These are phyloP conservation scores for Hyparrhenia diplandra DNA, from an alignment of 176 grass and related monocot species.

Conservation along the genomic window DNA sequence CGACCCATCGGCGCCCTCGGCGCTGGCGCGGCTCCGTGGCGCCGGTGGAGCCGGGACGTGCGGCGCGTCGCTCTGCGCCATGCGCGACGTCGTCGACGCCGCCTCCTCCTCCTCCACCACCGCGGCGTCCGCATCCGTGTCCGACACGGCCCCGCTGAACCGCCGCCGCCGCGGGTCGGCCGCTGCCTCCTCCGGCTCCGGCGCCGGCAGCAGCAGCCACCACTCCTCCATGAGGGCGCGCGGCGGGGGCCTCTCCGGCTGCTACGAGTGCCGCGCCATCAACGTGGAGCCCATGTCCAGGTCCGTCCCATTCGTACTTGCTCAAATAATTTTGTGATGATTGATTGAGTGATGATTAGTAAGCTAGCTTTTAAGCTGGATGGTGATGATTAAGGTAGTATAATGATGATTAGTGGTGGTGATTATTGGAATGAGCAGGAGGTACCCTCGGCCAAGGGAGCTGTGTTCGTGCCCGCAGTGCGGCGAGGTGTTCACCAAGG, in stretches of 20 bases:
- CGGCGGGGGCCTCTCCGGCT: conserved; percentile 70
- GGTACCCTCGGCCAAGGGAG: conserved; percentile 69
- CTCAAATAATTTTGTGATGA: neutral
- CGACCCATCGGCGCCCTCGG: conserved; percentile 40
- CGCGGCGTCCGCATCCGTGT: conserved; percentile 26
- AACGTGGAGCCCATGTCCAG: conserved; percentile 72
- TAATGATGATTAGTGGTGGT: neutral
- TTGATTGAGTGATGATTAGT: neutral
- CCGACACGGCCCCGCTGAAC: conserved; percentile 36
- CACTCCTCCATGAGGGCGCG: conserved; percentile 30
- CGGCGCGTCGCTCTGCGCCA: conserved; percentile 58
- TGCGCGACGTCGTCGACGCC: conserved; percentile 61
- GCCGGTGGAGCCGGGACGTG: conserved; percentile 7
- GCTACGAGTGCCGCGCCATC: conserved; percentile 83
- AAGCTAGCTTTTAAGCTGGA: neutral
- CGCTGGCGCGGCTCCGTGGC: conserved; percentile 21
- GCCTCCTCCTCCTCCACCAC: conserved; percentile 46
- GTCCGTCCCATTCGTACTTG: neutral
- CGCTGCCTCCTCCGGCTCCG: neutral
- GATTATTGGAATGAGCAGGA: conserved; percentile 19
- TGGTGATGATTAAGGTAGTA: too few relatives aligned
- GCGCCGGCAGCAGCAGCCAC: neutral
- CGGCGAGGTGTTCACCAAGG: conserved; percentile 84
- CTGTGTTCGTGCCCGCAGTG: conserved; percentile 67
- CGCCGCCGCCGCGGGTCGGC: conserved; percentile 26